Percentiles rank a stretch among this genome's conserved stretches.
Conservation (phyloP, 192 early-diverging fungal species). For the Backusella psychrophila region DNA sequence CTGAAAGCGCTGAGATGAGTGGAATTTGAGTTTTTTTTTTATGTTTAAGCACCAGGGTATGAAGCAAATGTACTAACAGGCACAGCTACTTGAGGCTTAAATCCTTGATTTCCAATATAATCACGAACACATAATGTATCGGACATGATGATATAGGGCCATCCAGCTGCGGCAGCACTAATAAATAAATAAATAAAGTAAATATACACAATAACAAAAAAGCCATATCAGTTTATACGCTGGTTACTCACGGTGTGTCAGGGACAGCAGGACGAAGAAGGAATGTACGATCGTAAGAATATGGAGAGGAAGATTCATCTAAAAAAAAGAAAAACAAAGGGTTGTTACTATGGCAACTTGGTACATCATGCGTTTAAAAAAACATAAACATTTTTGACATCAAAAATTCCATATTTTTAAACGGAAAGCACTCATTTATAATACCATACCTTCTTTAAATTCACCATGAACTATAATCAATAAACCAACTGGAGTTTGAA, state of each 20-base stretch:
- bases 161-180: conserved; percentile 28
- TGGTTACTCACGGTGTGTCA: conserved; percentile 20
- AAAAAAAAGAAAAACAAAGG: neutral
- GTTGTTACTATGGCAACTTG: neutral
- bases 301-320: conserved; percentile 6
- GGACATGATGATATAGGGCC: conserved; percentile 30
- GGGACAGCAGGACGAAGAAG: conserved; percentile 43
- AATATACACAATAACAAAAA: neutral
- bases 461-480: conserved; percentile 33
- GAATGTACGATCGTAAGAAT: conserved; percentile 49
- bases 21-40: neutral
- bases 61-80: conserved; percentile 14
- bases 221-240: neutral
- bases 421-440: neutral
- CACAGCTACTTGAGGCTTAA: conserved; percentile 1
- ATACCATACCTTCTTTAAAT: conserved; percentile 30
- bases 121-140: conserved; percentile 28
- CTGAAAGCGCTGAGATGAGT: neutral
- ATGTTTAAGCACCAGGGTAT: neutral
- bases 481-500: conserved; percentile 41
- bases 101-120: conserved; percentile 28
- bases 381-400: neutral
- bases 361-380: no score
- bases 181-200: neutral
- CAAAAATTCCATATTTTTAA: no score